phyloP scores from a whole-genome alignment of 345 rosid species.

The Syzygium grande region DNA sequence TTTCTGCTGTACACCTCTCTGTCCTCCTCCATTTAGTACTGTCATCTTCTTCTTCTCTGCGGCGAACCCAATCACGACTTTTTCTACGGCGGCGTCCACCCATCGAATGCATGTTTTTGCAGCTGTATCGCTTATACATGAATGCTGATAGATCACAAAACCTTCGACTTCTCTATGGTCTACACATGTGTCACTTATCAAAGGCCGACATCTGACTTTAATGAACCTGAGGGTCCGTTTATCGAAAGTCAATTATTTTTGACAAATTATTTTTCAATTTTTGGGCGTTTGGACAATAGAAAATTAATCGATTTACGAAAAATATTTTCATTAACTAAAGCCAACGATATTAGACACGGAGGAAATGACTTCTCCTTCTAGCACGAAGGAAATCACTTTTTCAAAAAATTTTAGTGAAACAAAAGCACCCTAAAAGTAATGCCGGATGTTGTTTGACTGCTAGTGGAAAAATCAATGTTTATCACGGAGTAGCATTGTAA shows the following conservation, averaged over 20 bases:
- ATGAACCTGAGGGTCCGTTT: not conserved
- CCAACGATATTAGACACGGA: accelerated
- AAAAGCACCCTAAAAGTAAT: not conserved
- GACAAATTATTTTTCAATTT: accelerated
- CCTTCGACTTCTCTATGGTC: not conserved
- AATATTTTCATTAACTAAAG: not conserved
- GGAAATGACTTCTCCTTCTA: accelerated
- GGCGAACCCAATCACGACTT: not conserved
- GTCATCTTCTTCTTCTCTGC: not conserved
- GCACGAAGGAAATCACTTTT: not conserved
- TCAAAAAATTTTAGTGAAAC: not conserved
- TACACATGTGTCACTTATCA: no score
- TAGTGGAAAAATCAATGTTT: not conserved
- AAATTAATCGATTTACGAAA: not conserved
- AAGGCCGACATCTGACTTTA: no score
- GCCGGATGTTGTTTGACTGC: not conserved
- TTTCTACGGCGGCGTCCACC: not conserved
- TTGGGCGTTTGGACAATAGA: accelerated
- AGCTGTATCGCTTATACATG: not conserved
- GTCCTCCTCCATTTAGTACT: not conserved
- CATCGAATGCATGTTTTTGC: not conserved
- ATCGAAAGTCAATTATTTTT: not conserved
- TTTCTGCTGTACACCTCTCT: not conserved
- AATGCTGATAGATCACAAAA: not conserved
- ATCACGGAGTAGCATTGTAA: not conserved